Percentiles rank a stretch among this genome's conserved stretches.
Evolutionary conservation across 108 stramenopile species (phyloP).

Genomic region (Tribonema minus): DNA sequence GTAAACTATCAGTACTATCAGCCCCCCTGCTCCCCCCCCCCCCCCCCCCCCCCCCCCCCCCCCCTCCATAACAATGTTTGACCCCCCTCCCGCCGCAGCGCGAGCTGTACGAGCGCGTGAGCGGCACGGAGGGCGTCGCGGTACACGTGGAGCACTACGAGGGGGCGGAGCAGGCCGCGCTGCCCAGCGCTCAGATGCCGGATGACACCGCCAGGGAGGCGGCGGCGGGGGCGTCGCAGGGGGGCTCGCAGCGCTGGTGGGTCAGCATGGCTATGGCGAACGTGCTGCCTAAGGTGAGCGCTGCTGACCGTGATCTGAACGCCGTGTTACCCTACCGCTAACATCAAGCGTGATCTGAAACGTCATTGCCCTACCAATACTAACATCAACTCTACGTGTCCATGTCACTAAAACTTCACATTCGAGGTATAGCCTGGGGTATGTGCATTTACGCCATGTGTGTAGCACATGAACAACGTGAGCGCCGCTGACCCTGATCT

Average conservation of each 20-base stretch:
- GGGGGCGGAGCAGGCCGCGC: background rate
- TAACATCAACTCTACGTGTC: too few species aligned
- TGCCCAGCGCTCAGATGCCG: background rate
- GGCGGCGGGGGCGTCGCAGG: constrained; percentile 2
- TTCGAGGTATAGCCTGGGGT: too few species aligned
- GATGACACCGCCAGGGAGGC: background rate
- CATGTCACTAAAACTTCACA: too few species aligned
- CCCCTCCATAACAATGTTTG: too few species aligned
- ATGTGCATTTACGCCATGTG: too few species aligned
- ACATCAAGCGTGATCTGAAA: too few species aligned
- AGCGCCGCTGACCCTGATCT: too few species aligned
- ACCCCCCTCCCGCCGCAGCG: constrained; percentile 72
- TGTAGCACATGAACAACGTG: too few species aligned
- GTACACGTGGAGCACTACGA: constrained; percentile 60
- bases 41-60: background rate
- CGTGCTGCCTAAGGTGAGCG: constrained; percentile 41
- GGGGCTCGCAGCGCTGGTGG: constrained; percentile 12
- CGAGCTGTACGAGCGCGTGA: constrained; percentile 70
- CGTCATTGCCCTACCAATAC: too few species aligned
- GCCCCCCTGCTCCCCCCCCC: background rate
- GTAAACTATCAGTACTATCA: background rate
- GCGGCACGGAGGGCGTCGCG: constrained; percentile 76
- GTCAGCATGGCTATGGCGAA: constrained; percentile 21
- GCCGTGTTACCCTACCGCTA: too few species aligned
- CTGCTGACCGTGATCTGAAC: constrained; percentile 2